Conservation (phyloP, 768 basidiomycete genomes). For the Gymnopilus junonius region DNA sequence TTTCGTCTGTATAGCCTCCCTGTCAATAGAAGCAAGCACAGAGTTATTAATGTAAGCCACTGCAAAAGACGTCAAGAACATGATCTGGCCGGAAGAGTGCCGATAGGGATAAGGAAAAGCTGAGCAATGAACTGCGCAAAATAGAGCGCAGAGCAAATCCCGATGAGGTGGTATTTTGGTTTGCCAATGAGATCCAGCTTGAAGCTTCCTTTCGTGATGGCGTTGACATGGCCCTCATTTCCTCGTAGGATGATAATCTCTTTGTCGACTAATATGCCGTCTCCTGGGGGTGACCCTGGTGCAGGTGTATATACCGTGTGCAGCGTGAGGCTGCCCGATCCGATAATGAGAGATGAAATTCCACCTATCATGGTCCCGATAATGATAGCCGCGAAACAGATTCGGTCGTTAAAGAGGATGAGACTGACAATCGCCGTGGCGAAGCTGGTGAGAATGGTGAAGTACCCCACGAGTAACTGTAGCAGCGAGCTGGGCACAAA, state of each 20-base stretch:
- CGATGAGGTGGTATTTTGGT: slow-evolving; percentile 10
- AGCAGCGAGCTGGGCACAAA: not conserved
- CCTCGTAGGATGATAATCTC: slow-evolving; percentile 9
- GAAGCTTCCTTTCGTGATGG: slow-evolving; percentile 13
- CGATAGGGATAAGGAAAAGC: slow-evolving; percentile 16
- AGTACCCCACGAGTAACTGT: slow-evolving; percentile 9
- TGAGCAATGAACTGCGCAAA: slow-evolving; percentile 14
- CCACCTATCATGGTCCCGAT: slow-evolving; percentile 13
- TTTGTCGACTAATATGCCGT: slow-evolving; percentile 6
- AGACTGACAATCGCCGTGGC: slow-evolving; percentile 9
- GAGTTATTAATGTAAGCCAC: slow-evolving; percentile 14
- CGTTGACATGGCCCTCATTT: slow-evolving; percentile 7
- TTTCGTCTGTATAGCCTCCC: slow-evolving; percentile 11
- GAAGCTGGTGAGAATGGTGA: slow-evolving; percentile 12
- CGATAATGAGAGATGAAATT: slow-evolving; percentile 9
- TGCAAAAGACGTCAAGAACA: slow-evolving; percentile 12
- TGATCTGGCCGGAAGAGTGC: slow-evolving; percentile 10
- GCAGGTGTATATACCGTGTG: slow-evolving; percentile 9
- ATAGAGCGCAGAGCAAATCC: slow-evolving; percentile 7
- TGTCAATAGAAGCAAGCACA: slow-evolving; percentile 12
- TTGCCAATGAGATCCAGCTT: not conserved
- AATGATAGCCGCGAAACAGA: slow-evolving; percentile 13
- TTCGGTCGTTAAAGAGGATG: slow-evolving; percentile 5
- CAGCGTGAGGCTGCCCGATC: slow-evolving; percentile 9
- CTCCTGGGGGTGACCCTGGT: slow-evolving; percentile 11